A percentile compares a stretch with the other conserved stretches of the same genome.
Evolutionary conservation across 2,329 filamentous ascomycete genomes (phyloP).

Genomic region (Neonectria neomacrospora): DNA sequence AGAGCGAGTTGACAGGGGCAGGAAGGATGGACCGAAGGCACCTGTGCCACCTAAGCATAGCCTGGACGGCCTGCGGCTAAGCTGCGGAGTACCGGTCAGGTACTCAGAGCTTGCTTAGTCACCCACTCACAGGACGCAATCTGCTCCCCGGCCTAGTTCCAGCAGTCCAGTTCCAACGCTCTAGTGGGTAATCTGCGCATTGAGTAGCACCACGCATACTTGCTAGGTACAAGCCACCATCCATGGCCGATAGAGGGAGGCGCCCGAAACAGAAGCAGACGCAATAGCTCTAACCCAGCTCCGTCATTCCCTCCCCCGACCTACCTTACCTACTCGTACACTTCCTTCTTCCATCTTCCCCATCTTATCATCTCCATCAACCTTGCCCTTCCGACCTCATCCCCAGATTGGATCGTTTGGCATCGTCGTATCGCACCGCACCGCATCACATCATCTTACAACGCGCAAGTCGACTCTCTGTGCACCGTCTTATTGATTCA

Average conservation of each 20-base stretch:
- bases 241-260: slow-evolving; percentile 37
- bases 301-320: slow-evolving; percentile 36
- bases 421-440: slow-evolving; percentile 17
- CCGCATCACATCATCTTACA: slow-evolving; percentile 16
- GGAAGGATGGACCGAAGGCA: slow-evolving; percentile 31
- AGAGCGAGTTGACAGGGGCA: slow-evolving; percentile 24
- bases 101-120: slow-evolving; percentile 15
- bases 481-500: slow-evolving; percentile 12
- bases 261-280: slow-evolving; percentile 41
- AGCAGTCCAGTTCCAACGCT: background rate
- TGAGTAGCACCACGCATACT: slow-evolving; percentile 7
- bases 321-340: slow-evolving; percentile 10
- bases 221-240: slow-evolving; percentile 10
- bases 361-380: slow-evolving; percentile 24
- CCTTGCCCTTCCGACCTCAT: slow-evolving; percentile 20
- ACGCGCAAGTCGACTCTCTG: slow-evolving; percentile 6
- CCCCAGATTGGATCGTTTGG: slow-evolving; percentile 22
- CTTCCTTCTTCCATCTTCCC: slow-evolving; percentile 37
- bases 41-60: slow-evolving; percentile 6
- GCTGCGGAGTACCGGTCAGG: slow-evolving; percentile 5
- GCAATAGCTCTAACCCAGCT: slow-evolving; percentile 43
- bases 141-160: background rate
- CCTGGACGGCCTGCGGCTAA: slow-evolving; percentile 10
- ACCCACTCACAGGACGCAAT: slow-evolving; percentile 16
- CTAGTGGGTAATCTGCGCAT: background rate